phyloP scores from a whole-genome alignment of 441 rosid species.

The Aleurites moluccanus region DNA sequence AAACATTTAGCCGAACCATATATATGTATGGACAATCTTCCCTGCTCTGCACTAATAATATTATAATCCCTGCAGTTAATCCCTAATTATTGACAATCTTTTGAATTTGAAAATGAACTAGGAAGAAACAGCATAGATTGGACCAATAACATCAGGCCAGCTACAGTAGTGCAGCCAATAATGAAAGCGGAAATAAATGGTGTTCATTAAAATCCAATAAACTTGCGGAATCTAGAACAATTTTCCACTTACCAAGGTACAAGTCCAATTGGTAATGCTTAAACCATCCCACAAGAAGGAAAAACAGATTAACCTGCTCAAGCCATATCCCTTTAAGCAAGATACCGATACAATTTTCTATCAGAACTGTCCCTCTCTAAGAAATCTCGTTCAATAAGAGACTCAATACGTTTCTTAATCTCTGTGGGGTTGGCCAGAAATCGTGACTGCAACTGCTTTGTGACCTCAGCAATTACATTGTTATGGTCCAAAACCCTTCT shows the following conservation, averaged over 20 bases:
- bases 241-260: slow-evolving; percentile 41
- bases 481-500: slow-evolving; percentile 91
- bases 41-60: not conserved
- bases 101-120: not conserved
- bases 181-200: slow-evolving; percentile 27
- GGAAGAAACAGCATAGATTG: not conserved
- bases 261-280: slow-evolving; percentile 31
- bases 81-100: not conserved
- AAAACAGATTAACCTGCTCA: slow-evolving; percentile 21
- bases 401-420: slow-evolving; percentile 93
- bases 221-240: slow-evolving; percentile 35
- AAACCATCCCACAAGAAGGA: slow-evolving; percentile 31
- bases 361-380: slow-evolving; percentile 87
- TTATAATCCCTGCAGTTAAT: not conserved
- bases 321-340: slow-evolving; percentile 57
- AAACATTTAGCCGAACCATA: not conserved
- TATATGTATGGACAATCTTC: not conserved
- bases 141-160: slow-evolving; percentile 7
- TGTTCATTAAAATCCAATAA: slow-evolving; percentile 40
- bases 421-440: slow-evolving; percentile 91
- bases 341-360: slow-evolving; percentile 86
- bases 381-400: slow-evolving; percentile 93
- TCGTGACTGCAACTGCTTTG: slow-evolving; percentile 90
- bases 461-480: slow-evolving; percentile 83
- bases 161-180: not conserved